Conservation (phyloP, 140 eudicot species). For the Oenanthe javanica region DNA sequence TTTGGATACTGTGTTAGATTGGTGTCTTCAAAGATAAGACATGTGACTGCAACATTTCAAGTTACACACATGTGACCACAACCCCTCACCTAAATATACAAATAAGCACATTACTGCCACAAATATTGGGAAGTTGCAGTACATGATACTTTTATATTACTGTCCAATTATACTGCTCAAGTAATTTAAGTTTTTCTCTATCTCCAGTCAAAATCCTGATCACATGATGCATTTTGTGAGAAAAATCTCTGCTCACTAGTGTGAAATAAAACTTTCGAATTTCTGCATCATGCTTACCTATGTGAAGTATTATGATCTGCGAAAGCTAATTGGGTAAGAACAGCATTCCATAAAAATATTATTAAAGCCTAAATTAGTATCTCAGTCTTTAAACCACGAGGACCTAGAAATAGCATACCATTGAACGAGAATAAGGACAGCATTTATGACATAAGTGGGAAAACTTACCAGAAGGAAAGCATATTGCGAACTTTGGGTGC, state of each 20-base stretch:
- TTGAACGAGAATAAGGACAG: not conserved
- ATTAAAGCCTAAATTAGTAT: not conserved
- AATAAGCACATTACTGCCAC: not conserved
- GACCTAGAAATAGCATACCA: not conserved
- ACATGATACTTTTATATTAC: not conserved
- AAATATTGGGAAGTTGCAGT: not conserved
- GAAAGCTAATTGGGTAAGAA: not conserved
- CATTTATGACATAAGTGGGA: not conserved
- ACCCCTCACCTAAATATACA: not conserved
- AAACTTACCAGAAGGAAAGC: constrained; percentile 88
- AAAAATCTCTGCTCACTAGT: not conserved
- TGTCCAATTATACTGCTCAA: not conserved
- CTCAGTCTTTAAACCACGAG: not conserved
- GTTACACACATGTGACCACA: not conserved
- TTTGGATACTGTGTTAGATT: not conserved
- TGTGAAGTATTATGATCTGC: not conserved
- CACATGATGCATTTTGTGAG: not conserved
- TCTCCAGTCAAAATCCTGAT: not conserved
- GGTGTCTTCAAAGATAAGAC: not conserved
- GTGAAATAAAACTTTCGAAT: not conserved
- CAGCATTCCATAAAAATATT: not conserved
- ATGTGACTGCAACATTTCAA: not conserved
- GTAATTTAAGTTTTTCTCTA: not conserved
- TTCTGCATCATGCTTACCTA: not conserved
- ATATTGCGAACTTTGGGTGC: constrained; percentile 98